phyloP scores from a whole-genome alignment of 371 early-diverging fungal species.

The Rhizopus arrhizus region DNA sequence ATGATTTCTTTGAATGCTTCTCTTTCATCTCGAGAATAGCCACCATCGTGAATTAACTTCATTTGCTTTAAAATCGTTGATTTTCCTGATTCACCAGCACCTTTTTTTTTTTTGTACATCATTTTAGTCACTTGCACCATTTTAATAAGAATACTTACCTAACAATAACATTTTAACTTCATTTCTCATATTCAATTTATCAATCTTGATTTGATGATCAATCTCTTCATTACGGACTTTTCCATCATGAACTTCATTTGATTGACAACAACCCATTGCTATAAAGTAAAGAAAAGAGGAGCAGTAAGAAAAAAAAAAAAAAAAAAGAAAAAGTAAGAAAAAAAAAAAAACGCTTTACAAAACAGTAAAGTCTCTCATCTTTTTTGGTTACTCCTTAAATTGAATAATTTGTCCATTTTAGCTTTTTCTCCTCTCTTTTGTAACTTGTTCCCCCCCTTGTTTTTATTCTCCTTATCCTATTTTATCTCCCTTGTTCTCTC shows the following conservation, averaged over 20 bases:
- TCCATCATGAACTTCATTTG: conserved; percentile 81
- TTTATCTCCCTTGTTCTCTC: too few relatives aligned
- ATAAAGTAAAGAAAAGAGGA: too few relatives aligned
- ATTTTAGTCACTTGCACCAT: not conserved
- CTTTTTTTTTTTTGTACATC: not conserved
- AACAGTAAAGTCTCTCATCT: too few relatives aligned
- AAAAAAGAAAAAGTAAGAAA: too few relatives aligned
- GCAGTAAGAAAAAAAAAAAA: too few relatives aligned
- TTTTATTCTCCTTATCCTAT: too few relatives aligned
- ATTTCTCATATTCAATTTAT: conserved; percentile 74
- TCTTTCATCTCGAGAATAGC: conserved; percentile 85
- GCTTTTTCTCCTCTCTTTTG: too few relatives aligned
- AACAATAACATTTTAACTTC: conserved; percentile 95
- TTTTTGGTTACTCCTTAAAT: too few relatives aligned
- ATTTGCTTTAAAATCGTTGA: conserved; percentile 96
- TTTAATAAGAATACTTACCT: conserved; percentile 51
- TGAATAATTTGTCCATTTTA: too few relatives aligned
- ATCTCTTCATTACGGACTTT: conserved; percentile 84
- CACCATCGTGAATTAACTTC: conserved; percentile 93
- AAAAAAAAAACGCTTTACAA: too few relatives aligned
- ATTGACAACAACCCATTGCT: conserved; percentile 86
- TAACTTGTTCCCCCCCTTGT: too few relatives aligned
- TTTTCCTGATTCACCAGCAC: conserved; percentile 83
- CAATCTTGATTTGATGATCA: conserved; percentile 81
- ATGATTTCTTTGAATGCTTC: conserved; percentile 92